These are phyloP conservation scores for Zoysia matrella DNA, from an alignment of 202 grass and related monocot genomes.

Conservation along the genomic window DNA sequence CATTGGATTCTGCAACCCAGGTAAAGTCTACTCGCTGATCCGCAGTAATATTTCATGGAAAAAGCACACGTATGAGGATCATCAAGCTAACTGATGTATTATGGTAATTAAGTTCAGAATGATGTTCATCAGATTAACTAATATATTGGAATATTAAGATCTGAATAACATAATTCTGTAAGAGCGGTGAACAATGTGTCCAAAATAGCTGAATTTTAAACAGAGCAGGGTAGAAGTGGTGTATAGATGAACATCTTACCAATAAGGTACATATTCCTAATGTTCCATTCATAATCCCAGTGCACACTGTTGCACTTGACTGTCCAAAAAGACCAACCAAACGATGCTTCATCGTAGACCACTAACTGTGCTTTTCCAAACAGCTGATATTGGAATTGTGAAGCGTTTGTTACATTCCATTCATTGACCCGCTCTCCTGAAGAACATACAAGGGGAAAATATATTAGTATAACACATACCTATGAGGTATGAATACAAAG, in stretches of 20 bases:
- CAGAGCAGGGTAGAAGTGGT: background rate
- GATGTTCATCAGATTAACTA: background rate
- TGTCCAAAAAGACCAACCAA: conserved; percentile 78
- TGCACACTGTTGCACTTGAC: conserved; percentile 63
- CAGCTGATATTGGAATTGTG: conserved; percentile 55
- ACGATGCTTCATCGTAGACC: conserved; percentile 62
- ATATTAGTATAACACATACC: background rate
- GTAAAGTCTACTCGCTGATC: background rate
- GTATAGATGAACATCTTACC: conserved; percentile 47
- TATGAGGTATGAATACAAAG: background rate
- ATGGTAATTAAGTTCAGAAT: background rate
- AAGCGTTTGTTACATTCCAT: conserved; percentile 62
- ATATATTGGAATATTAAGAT: background rate
- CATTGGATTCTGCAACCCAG: conserved; percentile 10
- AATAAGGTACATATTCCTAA: conserved; percentile 52
- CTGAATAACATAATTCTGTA: conserved; percentile 14
- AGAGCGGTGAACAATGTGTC: background rate
- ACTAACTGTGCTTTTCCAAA: conserved; percentile 63
- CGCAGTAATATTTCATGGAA: background rate
- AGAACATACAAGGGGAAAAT: background rate
- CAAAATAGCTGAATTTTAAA: conserved; percentile 2
- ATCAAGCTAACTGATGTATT: background rate
- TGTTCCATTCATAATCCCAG: conserved; percentile 74
- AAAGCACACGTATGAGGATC: background rate
- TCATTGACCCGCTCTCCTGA: conserved; percentile 81